Evolutionary conservation across 768 basidiomycete genomes (phyloP), one percentile per base, ranked within the genome.

Genomic region (Pulveroboletus ravenelii): DNA sequence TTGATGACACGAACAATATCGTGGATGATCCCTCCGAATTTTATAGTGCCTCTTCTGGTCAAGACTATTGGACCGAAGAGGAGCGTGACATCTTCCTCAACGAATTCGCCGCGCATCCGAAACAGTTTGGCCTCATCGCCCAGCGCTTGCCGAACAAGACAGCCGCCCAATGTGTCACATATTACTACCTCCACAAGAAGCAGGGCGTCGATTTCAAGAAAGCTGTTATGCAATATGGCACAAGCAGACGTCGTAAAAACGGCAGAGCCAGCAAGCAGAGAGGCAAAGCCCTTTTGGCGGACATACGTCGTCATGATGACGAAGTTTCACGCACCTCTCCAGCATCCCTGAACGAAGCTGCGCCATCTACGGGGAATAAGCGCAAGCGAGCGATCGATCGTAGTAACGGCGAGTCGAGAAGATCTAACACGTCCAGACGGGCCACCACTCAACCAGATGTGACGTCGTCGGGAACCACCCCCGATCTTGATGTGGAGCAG

Each of bases 131-230:
- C n/a, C 77, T 85, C 62, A 93, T 98, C 51, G 84, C 94, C 0
- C 78, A 82, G 20, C 79, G 74, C 56, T 70, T 98, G 12, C 81
- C 87, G 5, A 78, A 90, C 74, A 97, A 96, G 76, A 85, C 89
- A 2, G 74, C 89, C 1, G 75, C 84, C 0, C 89, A 96, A 76
- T 96, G 93, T 63, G 89, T 97, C 41, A 80, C 86, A 43, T 95
- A 83, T 70, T 98, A 97, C 70, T 98, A 98, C 67, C 74, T 95
- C 45, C 89, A 93, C 72, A 98, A 97, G 78, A 92, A 93, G 71
- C 79, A 78, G 59, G 69, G 78, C 34, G 89, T 93, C 62, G 87
- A 93, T 69, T 94, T 93, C 70, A 81, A 89, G 49, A 81, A 84
- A 57, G 81, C 87, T 14, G 76, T 91, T 20, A 72, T 81, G 41